Evolutionary conservation across 306 rosid species (phyloP).

Genomic region (Quercus gilva): DNA sequence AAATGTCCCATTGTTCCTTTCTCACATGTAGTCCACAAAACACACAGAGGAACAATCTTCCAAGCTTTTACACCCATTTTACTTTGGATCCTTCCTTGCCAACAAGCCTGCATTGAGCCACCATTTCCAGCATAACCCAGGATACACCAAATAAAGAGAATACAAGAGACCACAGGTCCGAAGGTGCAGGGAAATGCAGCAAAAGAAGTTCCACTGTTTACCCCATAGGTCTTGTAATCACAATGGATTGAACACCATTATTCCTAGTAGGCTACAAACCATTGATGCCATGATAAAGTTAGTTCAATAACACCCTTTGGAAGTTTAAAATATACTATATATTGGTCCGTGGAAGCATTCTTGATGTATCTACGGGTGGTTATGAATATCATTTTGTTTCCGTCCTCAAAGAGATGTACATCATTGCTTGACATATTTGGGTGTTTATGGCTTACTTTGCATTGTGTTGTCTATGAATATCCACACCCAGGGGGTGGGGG

Average conservation of each 20-base stretch:
- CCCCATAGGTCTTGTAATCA: background rate
- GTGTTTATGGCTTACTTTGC: background rate
- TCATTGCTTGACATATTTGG: background rate
- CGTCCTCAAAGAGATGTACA: background rate
- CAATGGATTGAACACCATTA: background rate
- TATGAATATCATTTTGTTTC: background rate
- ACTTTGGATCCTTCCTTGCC: too few relatives aligned
- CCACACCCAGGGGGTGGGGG: too few relatives aligned
- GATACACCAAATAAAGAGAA: too few relatives aligned
- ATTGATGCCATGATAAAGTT: background rate
- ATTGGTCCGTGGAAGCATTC: background rate
- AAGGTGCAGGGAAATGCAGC: too few relatives aligned
- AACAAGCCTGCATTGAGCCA: too few relatives aligned
- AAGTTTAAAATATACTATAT: background rate
- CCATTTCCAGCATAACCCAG: too few relatives aligned
- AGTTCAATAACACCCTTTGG: background rate
- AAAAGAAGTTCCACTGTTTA: too few relatives aligned
- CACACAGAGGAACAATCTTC: too few relatives aligned
- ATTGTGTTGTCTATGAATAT: background rate
- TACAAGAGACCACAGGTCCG: too few relatives aligned
- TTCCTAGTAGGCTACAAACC: background rate
- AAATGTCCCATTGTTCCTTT: too few relatives aligned
- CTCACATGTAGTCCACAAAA: too few relatives aligned
- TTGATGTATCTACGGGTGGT: background rate
- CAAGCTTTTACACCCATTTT: too few relatives aligned